Evolutionary conservation across 2,329 filamentous ascomycete genomes (phyloP).

Genomic region (Neofusicoccum cordaticola): DNA sequence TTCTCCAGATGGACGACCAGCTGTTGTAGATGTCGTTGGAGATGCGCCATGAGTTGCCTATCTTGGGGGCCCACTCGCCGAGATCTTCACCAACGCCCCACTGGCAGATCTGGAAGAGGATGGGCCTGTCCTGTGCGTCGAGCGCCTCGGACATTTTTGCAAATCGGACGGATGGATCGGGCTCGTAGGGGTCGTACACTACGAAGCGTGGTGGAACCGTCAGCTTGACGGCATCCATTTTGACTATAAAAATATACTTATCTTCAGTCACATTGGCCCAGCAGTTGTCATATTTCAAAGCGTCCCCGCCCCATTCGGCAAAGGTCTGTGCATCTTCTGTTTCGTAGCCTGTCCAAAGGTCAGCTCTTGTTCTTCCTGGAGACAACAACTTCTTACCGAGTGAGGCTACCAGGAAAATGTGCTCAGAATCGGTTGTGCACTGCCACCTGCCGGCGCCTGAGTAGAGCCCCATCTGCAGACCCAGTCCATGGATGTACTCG

Average conservation of each 20-base stretch:
- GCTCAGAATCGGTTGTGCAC: slow-evolving; percentile 31
- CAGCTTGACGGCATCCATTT: background rate
- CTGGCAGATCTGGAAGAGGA: slow-evolving; percentile 27
- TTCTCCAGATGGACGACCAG: slow-evolving; percentile 25
- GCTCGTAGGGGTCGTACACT: background rate
- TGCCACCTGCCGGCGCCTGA: slow-evolving; percentile 39
- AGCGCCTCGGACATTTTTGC: slow-evolving; percentile 22
- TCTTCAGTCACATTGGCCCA: slow-evolving; percentile 39
- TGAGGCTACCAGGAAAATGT: slow-evolving; percentile 47
- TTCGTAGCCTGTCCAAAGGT: slow-evolving; percentile 19
- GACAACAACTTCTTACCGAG: slow-evolving; percentile 33
- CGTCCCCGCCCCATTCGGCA: slow-evolving; percentile 27
- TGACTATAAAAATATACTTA: background rate
- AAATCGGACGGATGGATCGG: slow-evolving; percentile 4
- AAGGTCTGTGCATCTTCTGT: slow-evolving; percentile 26
- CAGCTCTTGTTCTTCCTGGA: too few species aligned
- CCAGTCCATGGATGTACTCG: slow-evolving; percentile 49
- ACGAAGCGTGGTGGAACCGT: background rate
- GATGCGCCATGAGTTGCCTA: slow-evolving; percentile 28
- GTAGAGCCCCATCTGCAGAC: slow-evolving; percentile 55
- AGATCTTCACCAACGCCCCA: slow-evolving; percentile 25
- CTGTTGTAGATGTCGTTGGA: slow-evolving; percentile 16
- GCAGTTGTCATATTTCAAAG: slow-evolving; percentile 54
- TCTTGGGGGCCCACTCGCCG: slow-evolving; percentile 26
- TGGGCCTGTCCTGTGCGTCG: slow-evolving; percentile 22